Evolutionary conservation across 2,329 filamentous ascomycete genomes (phyloP), one percentile per base, ranked within the genome.

Genomic region (Diplodia mutila): DNA sequence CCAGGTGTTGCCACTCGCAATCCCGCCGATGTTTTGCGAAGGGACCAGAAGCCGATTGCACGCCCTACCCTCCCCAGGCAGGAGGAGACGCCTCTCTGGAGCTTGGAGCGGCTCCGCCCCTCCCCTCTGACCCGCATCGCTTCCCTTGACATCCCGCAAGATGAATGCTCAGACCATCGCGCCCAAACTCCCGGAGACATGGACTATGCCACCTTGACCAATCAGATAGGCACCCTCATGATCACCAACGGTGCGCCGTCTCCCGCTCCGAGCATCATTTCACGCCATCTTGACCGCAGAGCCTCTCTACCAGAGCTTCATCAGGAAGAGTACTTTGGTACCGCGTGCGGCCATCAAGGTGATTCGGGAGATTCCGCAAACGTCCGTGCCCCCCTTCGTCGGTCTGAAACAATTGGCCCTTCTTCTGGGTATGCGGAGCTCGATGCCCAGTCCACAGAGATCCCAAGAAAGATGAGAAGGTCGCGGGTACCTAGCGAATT

Each of bases 161-260:
- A 76, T 74, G 51, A 76, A 27, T 69, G 73, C 21, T 71, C 69
- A 32, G 69, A 70, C 14, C 67, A 71, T 25, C 72, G 78, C 69
- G 75, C 77, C 25, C 72, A 74, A 48, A 83, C 81, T 7, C 81
- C 81, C 9, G 74, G 76, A 4, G 81, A 84, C 12, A 73, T 80
- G 64, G 77, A 80, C 11, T 80, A 80, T 69, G 74, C 77, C 5
- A 79, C 82, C 55, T 74, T 82, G 34, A 81, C 82, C 5, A 75
- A 73, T 34, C 74, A 78, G 66, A 75, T 80, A 7, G 83, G 83
- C 8, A 80, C 81, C 3, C 74, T 84, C 9, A 76, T 79, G 21
- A 78, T 85, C 21, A 83, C 81, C 6, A 85, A 85, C 67, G 83
- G 82, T 9, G 75, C 78, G 18, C 76, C 80, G 11, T 84, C 82